These are phyloP conservation scores for Hapsidospora chrysogenum DNA, from an alignment of 495 filamentous ascomycete genomes.

Conservation along the genomic window DNA sequence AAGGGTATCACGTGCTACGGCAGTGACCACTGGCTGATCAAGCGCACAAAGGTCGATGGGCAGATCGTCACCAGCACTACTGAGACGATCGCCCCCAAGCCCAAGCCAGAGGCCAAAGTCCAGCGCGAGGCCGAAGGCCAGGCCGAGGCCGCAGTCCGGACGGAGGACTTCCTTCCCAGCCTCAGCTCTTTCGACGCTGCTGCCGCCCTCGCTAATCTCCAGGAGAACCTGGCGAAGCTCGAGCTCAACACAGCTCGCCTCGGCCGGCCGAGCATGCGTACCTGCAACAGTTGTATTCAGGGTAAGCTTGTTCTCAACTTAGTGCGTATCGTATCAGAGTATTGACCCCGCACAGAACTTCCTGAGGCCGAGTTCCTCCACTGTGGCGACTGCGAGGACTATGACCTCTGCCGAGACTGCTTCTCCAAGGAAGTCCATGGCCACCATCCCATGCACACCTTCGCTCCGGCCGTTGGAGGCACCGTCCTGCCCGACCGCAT, in stretches of 20 bases:
- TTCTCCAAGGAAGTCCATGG: slow-evolving; percentile 65
- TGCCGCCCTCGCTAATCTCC: background rate
- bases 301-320: slow-evolving; percentile 27
- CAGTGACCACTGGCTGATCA: slow-evolving; percentile 82
- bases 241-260: too few species aligned
- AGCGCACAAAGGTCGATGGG: slow-evolving; percentile 65
- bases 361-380: slow-evolving; percentile 67
- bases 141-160: slow-evolving; percentile 8
- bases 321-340: too few species aligned
- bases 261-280: slow-evolving; percentile 34
- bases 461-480: slow-evolving; percentile 44
- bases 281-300: slow-evolving; percentile 83
- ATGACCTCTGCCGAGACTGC: slow-evolving; percentile 76
- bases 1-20: slow-evolving; percentile 59
- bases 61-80: slow-evolving; percentile 71
- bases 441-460: slow-evolving; percentile 80
- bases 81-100: slow-evolving; percentile 54
- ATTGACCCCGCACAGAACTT: slow-evolving; percentile 46
- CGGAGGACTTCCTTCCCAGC: background rate
- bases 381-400: slow-evolving; percentile 76
- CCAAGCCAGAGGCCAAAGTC: slow-evolving; percentile 10
- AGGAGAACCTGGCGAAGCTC: background rate
- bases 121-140: slow-evolving; percentile 7
- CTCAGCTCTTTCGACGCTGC: background rate
- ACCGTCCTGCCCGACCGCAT: slow-evolving; percentile 36